Percentiles rank a stretch among this genome's conserved stretches.
Evolutionary conservation across 2,329 filamentous ascomycete species (phyloP).

Genomic region (Zymoseptoria brevis): DNA sequence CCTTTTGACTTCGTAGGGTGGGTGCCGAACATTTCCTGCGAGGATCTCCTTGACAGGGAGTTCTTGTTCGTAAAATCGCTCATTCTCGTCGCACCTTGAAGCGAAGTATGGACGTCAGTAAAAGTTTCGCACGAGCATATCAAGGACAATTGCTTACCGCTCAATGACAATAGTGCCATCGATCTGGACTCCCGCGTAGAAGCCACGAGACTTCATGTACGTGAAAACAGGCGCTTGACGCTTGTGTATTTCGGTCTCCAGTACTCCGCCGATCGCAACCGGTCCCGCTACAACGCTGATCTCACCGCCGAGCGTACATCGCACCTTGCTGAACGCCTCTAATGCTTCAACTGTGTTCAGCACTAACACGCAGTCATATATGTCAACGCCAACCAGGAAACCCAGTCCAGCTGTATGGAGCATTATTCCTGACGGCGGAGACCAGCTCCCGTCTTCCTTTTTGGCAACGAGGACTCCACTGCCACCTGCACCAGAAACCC

Average conservation of each 20-base stretch:
- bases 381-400: slow-evolving; percentile 84
- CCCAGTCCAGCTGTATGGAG: slow-evolving; percentile 82
- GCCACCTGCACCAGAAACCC: slow-evolving; percentile 84
- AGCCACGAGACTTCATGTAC: slow-evolving; percentile 81
- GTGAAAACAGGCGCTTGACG: slow-evolving; percentile 66
- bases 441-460: slow-evolving; percentile 82
- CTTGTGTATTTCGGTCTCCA: slow-evolving; percentile 63
- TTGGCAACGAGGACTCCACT: slow-evolving; percentile 79
- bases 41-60: slow-evolving; percentile 57
- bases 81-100: slow-evolving; percentile 65
- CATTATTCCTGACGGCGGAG: slow-evolving; percentile 81
- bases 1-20: slow-evolving; percentile 49
- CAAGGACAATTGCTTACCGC: slow-evolving; percentile 33
- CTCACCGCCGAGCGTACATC: slow-evolving; percentile 74
- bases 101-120: too few relatives aligned
- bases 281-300: slow-evolving; percentile 70
- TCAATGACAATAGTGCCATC: slow-evolving; percentile 84
- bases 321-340: slow-evolving; percentile 71
- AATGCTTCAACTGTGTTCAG: slow-evolving; percentile 81
- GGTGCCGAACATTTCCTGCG: slow-evolving; percentile 49
- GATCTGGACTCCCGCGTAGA: slow-evolving; percentile 79
- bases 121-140: too few relatives aligned
- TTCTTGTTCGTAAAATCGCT: slow-evolving; percentile 68
- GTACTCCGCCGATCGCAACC: slow-evolving; percentile 63
- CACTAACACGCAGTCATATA: slow-evolving; percentile 91